Evolutionary conservation across 2,329 filamentous ascomycete species (phyloP).

Genomic region (Apiospora koreana): DNA sequence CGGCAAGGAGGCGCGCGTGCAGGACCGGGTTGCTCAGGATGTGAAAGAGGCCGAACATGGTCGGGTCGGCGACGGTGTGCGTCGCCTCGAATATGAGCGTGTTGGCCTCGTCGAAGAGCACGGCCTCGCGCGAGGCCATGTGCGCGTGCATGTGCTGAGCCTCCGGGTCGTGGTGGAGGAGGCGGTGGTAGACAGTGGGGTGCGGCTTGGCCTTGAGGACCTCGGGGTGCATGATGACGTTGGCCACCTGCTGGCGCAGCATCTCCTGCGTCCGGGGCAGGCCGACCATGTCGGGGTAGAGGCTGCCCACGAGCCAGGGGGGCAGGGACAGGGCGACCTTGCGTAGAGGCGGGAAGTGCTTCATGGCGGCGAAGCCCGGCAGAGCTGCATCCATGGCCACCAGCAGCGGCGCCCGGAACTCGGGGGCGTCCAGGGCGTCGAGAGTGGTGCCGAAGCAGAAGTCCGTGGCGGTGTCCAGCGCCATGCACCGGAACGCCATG

Average conservation of each 20-base stretch:
- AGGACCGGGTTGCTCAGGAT: conserved; percentile 1
- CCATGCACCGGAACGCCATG: conserved; percentile 10
- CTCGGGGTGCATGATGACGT: conserved; percentile 11
- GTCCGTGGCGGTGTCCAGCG: conserved; percentile 8
- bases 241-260: background rate
- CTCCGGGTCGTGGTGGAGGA: background rate
- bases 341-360: conserved; percentile 8
- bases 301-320: background rate
- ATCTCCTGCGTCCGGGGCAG: conserved; percentile 1
- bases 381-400: conserved; percentile 10
- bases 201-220: conserved; percentile 16
- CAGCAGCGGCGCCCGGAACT: background rate
- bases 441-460: conserved; percentile 10
- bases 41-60: conserved; percentile 10
- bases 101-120: conserved; percentile 16
- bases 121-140: conserved; percentile 28
- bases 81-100: conserved; percentile 12
- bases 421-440: conserved; percentile 1
- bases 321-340: background rate
- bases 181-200: conserved; percentile 23
- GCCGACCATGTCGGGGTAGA: conserved; percentile 2
- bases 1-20: background rate
- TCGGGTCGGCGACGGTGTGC: conserved; percentile 8
- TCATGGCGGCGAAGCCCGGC: conserved; percentile 8
- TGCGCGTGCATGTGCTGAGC: conserved; percentile 24